A percentile compares a stretch with the other conserved stretches of the same genome.
These are phyloP conservation scores for Gossypium arboreum DNA, from an alignment of 345 rosid species.

Conservation along the genomic window DNA sequence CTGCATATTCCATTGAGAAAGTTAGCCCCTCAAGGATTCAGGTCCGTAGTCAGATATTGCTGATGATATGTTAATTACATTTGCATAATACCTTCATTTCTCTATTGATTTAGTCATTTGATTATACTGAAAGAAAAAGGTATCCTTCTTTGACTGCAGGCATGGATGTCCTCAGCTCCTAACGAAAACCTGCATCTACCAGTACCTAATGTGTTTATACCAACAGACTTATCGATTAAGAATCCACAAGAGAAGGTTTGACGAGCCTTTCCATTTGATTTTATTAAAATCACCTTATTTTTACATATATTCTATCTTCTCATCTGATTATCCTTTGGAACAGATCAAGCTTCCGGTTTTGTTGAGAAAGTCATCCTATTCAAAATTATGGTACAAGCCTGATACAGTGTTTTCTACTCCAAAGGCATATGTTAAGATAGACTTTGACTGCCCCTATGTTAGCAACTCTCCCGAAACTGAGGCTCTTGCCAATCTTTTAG, in stretches of 20 bases:
- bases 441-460: constrained; percentile 76
- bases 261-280: constrained; percentile 4
- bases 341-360: constrained; percentile 65
- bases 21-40: constrained; percentile 48
- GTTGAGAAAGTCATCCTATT: constrained; percentile 55
- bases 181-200: constrained; percentile 70
- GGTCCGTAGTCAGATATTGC: constrained; percentile 38
- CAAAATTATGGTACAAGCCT: constrained; percentile 85
- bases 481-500: constrained; percentile 64
- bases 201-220: constrained; percentile 63
- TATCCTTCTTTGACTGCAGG: constrained; percentile 42
- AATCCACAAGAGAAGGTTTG: constrained; percentile 55
- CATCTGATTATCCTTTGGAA: constrained; percentile 25
- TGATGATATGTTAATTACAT: constrained; percentile 13
- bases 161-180: constrained; percentile 68
- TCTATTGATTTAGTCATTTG: background rate
- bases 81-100: background rate
- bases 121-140: background rate
- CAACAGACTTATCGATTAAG: constrained; percentile 84
- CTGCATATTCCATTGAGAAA: constrained; percentile 69
- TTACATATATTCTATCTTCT: constrained; percentile 2
- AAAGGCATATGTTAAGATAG: constrained; percentile 74
- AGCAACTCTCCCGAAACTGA: constrained; percentile 72
- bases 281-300: background rate
- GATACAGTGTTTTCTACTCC: constrained; percentile 75